Evolutionary conservation across 2,329 filamentous ascomycete genomes (phyloP).

Genomic region (Apiospora pterosperma): DNA sequence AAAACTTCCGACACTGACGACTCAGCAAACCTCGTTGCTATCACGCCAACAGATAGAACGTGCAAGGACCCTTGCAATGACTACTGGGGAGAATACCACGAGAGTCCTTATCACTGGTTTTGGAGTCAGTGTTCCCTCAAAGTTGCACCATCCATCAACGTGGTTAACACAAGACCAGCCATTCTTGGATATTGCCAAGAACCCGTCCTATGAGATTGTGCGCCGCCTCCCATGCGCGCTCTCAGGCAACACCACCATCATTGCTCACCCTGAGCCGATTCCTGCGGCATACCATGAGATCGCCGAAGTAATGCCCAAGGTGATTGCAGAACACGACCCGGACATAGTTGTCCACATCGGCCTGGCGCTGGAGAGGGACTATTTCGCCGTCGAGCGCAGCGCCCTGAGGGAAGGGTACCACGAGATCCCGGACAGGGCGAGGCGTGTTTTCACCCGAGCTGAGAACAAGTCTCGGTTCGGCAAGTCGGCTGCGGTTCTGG

Average conservation of each 20-base stretch:
- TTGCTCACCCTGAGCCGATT: conserved; percentile 4
- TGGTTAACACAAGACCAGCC: background rate
- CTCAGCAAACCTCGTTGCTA: background rate
- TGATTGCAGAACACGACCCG: conserved; percentile 5
- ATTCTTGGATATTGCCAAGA: background rate
- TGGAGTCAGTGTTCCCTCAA: background rate
- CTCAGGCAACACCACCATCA: background rate
- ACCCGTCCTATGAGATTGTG: conserved; percentile 5
- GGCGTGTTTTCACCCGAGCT: background rate
- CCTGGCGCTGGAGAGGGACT: conserved; percentile 3
- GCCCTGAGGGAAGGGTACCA: conserved; percentile 5
- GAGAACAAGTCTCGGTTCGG: background rate
- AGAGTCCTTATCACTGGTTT: background rate
- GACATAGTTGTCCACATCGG: conserved; percentile 7
- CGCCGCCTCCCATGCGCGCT: background rate
- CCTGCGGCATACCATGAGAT: background rate
- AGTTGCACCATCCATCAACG: background rate
- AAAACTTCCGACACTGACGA: background rate
- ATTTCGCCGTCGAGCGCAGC: conserved; percentile 4
- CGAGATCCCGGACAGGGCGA: conserved; percentile 1
- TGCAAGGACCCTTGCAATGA: background rate
- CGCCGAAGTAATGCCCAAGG: background rate
- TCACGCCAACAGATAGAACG: background rate
- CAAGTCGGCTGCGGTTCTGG: background rate
- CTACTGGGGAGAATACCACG: background rate